Percentiles rank a stretch among this genome's conserved stretches.
phyloP scores from a whole-genome alignment of 805 yeast genomes.

The Candida glaebosa region DNA sequence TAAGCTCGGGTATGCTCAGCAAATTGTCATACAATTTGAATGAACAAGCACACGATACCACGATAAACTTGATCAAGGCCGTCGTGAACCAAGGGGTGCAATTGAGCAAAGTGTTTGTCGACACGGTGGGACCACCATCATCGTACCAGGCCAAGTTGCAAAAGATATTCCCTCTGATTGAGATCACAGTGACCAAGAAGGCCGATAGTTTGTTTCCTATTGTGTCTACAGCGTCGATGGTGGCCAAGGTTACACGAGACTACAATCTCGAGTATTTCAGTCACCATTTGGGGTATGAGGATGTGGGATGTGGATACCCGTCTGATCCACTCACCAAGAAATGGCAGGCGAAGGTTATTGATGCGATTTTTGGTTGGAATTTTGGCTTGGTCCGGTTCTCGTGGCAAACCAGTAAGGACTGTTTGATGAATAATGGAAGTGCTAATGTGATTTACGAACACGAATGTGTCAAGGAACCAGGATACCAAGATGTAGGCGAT shows the following conservation, averaged over 20 bases:
- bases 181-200: conserved; percentile 83
- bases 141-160: conserved; percentile 76
- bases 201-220: conserved; percentile 92
- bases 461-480: conserved; percentile 31
- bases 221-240: conserved; percentile 91
- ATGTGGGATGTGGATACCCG: conserved; percentile 87
- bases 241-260: conserved; percentile 96
- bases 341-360: conserved; percentile 67
- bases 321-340: conserved; percentile 81
- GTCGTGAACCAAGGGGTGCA: conserved; percentile 61
- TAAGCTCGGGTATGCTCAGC: conserved; percentile 80
- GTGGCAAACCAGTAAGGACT: conserved; percentile 90
- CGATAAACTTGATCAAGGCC: conserved; percentile 71
- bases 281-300: conserved; percentile 36
- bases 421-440: conserved; percentile 52
- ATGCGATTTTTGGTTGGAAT: conserved; percentile 85
- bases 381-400: conserved; percentile 70
- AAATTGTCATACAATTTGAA: conserved; percentile 71
- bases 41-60: conserved; percentile 95
- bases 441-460: conserved; percentile 62
- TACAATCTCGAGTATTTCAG: conserved; percentile 42
- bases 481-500: conserved; percentile 23
- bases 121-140: conserved; percentile 95
- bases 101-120: conserved; percentile 75
- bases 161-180: conserved; percentile 61